phyloP scores from a whole-genome alignment of 2,329 filamentous ascomycete species.

The Fusarium udum region DNA sequence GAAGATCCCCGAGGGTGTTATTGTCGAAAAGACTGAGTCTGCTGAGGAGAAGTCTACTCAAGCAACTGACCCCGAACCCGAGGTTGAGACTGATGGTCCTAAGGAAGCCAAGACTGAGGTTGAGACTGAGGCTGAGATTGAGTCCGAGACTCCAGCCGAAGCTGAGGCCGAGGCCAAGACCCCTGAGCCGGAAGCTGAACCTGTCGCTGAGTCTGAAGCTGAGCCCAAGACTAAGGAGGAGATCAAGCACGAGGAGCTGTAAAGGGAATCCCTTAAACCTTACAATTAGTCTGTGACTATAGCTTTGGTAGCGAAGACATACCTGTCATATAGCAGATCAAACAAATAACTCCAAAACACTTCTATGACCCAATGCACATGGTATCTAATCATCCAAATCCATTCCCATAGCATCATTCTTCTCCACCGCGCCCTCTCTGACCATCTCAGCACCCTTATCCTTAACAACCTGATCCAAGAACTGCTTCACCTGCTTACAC shows the following conservation, averaged over 20 bases:
- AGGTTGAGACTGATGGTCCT: constrained; percentile 38
- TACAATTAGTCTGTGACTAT: constrained; percentile 38
- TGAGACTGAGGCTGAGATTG: constrained; percentile 34
- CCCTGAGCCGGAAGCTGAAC: constrained; percentile 36
- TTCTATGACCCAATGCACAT: constrained; percentile 18
- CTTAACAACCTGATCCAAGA: constrained; percentile 83
- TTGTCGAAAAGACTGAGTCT: constrained; percentile 50
- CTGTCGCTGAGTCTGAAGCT: constrained; percentile 34
- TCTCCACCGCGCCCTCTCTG: constrained; percentile 62
- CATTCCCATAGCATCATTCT: constrained; percentile 59
- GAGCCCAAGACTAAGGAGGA: constrained; percentile 44
- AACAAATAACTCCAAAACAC: constrained; percentile 36
- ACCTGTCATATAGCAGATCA: constrained; percentile 36
- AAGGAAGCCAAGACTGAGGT: constrained; percentile 37
- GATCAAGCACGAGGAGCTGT: constrained; percentile 61
- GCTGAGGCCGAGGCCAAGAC: constrained; percentile 24
- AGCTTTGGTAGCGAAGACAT: constrained; percentile 21
- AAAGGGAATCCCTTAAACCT: constrained; percentile 34
- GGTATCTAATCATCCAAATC: constrained; percentile 56
- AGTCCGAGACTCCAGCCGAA: constrained; percentile 23
- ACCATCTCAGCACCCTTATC: constrained; percentile 74
- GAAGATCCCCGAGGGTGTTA: constrained; percentile 72
- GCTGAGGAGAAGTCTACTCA: constrained; percentile 18
- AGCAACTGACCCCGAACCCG: constrained; percentile 42
- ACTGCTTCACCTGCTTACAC: constrained; percentile 83